These are phyloP conservation scores for Penicillium longicatenatum DNA, from an alignment of 495 filamentous ascomycete genomes.

Conservation along the genomic window DNA sequence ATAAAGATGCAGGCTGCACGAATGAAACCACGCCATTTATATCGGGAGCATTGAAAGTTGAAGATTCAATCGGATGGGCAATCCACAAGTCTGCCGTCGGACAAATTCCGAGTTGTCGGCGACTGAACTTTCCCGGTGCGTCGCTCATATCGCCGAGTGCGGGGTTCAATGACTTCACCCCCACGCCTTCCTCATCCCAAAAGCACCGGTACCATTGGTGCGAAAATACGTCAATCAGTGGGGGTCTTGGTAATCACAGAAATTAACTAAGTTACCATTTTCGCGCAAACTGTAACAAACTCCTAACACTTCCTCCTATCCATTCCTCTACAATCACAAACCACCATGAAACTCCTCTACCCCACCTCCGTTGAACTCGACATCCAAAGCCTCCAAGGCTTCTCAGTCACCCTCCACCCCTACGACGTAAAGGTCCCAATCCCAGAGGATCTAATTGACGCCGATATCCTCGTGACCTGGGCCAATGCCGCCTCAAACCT, in stretches of 20 bases:
- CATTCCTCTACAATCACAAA: not conserved
- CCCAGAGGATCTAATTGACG: conserved; percentile 53
- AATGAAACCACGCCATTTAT: not conserved
- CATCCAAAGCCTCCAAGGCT: conserved; percentile 50
- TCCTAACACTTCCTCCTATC: not conserved
- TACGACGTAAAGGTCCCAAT: conserved; percentile 57
- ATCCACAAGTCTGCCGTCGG: not conserved
- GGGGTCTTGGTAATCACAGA: conserved; percentile 1
- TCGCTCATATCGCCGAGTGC: conserved; percentile 1
- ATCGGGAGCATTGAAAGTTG: not conserved
- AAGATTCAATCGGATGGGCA: no score
- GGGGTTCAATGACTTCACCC: conserved; percentile 6
- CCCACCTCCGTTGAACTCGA: conserved; percentile 58
- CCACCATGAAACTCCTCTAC: conserved; percentile 61
- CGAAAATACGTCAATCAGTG: conserved; percentile 1
- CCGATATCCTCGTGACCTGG: conserved; percentile 60
- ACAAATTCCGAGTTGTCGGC: not conserved
- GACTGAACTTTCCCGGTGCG: not conserved
- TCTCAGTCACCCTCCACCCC: conserved; percentile 50
- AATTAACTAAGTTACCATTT: not conserved
- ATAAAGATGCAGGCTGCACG: no score
- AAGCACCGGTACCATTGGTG: not conserved
- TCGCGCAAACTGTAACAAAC: not conserved
- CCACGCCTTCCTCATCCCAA: not conserved
- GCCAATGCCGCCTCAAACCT: conserved; percentile 55